These are phyloP conservation scores for Capsicum baccatum DNA, from an alignment of 257 asterid genomes.

Conservation along the genomic window DNA sequence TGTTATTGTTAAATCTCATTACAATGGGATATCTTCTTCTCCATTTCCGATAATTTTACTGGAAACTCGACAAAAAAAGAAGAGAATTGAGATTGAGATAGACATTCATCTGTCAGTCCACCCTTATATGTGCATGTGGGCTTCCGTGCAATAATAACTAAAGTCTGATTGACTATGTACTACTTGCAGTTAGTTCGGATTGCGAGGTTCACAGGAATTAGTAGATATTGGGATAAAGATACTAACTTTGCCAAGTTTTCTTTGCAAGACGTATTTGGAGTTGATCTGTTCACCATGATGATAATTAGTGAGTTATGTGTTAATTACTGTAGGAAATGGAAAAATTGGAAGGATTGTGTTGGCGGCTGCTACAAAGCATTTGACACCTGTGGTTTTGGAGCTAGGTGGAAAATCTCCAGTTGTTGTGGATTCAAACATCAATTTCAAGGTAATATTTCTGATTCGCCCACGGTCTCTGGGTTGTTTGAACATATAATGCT, in stretches of 20 bases:
- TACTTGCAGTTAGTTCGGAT: background rate
- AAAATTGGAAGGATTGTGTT: constrained; percentile 78
- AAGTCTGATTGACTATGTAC: background rate
- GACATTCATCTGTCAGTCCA: constrained; percentile 11
- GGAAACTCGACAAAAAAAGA: constrained; percentile 13
- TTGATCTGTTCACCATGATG: constrained; percentile 10
- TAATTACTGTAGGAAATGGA: constrained; percentile 59
- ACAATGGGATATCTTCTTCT: background rate
- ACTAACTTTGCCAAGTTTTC: constrained; percentile 11
- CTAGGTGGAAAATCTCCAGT: constrained; percentile 91
- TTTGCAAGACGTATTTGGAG: background rate
- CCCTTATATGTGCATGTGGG: constrained; percentile 12
- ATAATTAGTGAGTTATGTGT: background rate
- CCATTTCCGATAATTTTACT: constrained; percentile 13
- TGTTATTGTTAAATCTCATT: background rate
- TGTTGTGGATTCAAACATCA: constrained; percentile 70
- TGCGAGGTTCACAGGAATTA: background rate
- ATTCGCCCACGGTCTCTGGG: background rate
- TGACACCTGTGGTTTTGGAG: constrained; percentile 86
- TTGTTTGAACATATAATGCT: background rate
- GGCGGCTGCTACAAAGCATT: constrained; percentile 90
- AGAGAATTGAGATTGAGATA: background rate
- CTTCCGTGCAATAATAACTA: background rate
- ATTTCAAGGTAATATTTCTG: constrained; percentile 53
- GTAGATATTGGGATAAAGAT: background rate